A percentile compares a stretch with the other conserved stretches of the same genome.
Conservation (phyloP, 805 yeast genomes). For the Zygosaccharomyces kombuchaensis region DNA sequence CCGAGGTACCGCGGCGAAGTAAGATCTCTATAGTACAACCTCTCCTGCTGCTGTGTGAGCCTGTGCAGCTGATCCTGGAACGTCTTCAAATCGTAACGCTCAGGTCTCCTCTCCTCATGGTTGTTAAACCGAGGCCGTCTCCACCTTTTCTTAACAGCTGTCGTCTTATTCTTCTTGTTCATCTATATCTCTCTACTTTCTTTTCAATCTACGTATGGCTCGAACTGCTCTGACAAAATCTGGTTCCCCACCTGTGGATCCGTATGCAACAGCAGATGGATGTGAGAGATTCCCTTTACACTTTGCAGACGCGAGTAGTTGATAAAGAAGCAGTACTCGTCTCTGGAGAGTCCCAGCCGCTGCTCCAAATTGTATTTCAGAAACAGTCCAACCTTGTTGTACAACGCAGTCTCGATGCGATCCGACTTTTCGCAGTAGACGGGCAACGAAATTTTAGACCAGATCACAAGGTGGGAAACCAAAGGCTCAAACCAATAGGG, state of each 20-base stretch:
- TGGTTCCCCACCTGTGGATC: constrained; percentile 5
- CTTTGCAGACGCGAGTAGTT: constrained; percentile 70
- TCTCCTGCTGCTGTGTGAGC: constrained; percentile 16
- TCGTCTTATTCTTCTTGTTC: constrained; percentile 6
- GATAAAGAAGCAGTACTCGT: constrained; percentile 59
- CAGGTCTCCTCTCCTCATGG: neutral
- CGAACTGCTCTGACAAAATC: constrained; percentile 8
- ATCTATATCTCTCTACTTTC: no score
- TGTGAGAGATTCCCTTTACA: constrained; percentile 59
- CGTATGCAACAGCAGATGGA: constrained; percentile 54
- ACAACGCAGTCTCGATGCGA: constrained; percentile 37
- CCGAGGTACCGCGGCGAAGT: constrained; percentile 20
- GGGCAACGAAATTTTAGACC: constrained; percentile 58
- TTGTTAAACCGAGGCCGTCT: neutral
- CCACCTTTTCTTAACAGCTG: neutral
- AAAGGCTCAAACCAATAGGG: constrained; percentile 57
- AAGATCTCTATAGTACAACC: constrained; percentile 17
- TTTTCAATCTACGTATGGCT: constrained; percentile 1
- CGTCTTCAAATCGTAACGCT: neutral
- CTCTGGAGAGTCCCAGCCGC: constrained; percentile 15
- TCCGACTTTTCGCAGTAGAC: constrained; percentile 41
- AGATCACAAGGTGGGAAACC: constrained; percentile 56
- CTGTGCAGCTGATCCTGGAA: constrained; percentile 6
- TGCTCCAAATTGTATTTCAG: constrained; percentile 43
- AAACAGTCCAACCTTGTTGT: constrained; percentile 42